phyloP scores from a whole-genome alignment of 2,329 filamentous ascomycete genomes.

The Nectriaceae sp. region DNA sequence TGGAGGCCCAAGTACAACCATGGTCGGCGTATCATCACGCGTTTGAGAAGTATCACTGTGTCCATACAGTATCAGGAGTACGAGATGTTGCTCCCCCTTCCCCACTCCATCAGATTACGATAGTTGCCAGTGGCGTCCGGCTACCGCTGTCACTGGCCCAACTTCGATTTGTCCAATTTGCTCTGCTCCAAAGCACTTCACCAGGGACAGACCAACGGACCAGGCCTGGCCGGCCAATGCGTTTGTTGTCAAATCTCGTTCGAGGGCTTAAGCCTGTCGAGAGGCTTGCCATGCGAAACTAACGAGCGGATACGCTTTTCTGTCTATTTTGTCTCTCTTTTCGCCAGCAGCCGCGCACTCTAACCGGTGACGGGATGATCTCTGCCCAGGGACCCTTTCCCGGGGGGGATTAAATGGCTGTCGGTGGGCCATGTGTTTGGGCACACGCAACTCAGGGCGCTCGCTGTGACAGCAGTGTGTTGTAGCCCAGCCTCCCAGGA shows the following conservation, averaged over 20 bases:
- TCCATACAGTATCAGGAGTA: not conserved
- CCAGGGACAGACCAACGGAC: slow-evolving; percentile 19
- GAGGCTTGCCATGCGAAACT: not conserved
- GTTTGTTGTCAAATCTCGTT: slow-evolving; percentile 21
- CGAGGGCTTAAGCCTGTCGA: slow-evolving; percentile 3
- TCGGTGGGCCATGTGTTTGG: slow-evolving; percentile 9
- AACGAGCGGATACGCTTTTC: not conserved
- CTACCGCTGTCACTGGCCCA: slow-evolving; percentile 16
- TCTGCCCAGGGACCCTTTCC: not conserved
- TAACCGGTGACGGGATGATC: slow-evolving; percentile 17
- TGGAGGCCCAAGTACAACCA: too few species aligned
- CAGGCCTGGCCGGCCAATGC: slow-evolving; percentile 6
- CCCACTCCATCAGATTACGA: slow-evolving; percentile 22
- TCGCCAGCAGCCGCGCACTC: slow-evolving; percentile 13
- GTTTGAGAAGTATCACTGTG: not conserved
- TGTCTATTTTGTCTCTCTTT: not conserved
- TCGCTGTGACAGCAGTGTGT: not conserved
- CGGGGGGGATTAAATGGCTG: slow-evolving; percentile 12
- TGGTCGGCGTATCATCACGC: too few species aligned
- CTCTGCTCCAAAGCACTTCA: slow-evolving; percentile 11
- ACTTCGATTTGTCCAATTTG: slow-evolving; percentile 14
- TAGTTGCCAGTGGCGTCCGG: slow-evolving; percentile 23
- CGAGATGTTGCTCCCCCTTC: slow-evolving; percentile 7
- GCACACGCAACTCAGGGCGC: slow-evolving; percentile 2
- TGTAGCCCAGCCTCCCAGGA: not conserved